Conservation (phyloP, 345 rosid genomes). For the Salix suchowensis region DNA sequence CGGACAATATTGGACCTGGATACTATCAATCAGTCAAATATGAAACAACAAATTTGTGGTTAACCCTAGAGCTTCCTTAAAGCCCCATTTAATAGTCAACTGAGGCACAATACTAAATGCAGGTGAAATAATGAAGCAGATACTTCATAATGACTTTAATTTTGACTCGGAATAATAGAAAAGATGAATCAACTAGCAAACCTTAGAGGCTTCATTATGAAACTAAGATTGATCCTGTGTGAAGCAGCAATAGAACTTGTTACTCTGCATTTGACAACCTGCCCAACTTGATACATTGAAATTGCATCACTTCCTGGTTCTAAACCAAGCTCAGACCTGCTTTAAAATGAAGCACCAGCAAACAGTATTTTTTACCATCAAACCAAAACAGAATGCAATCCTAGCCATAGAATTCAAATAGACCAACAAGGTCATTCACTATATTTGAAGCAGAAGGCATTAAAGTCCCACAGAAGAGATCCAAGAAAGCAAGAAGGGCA, state of each 20-base stretch:
- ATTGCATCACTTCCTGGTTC: slow-evolving; percentile 67
- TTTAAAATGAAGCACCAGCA: slow-evolving; percentile 23
- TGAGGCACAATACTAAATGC: background rate
- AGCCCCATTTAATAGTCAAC: background rate
- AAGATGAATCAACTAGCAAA: slow-evolving; percentile 21
- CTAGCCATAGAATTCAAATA: background rate
- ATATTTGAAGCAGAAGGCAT: slow-evolving; percentile 1
- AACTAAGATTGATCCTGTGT: slow-evolving; percentile 78
- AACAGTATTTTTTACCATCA: slow-evolving; percentile 14
- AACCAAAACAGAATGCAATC: background rate
- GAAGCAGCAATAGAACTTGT: slow-evolving; percentile 56
- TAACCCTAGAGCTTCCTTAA: background rate
- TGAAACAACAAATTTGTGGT: background rate
- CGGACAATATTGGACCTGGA: background rate
- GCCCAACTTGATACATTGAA: slow-evolving; percentile 74
- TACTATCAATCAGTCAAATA: background rate
- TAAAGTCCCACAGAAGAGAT: background rate
- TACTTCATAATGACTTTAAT: background rate
- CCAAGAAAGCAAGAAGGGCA: background rate
- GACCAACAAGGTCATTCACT: background rate
- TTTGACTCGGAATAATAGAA: background rate
- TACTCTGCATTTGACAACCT: slow-evolving; percentile 94
- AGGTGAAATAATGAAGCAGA: background rate
- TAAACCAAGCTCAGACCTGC: slow-evolving; percentile 88
- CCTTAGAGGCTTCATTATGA: slow-evolving; percentile 72